These are phyloP conservation scores for Scytalidium sp. DNA, from an alignment of 2,329 filamentous ascomycete genomes.

Conservation along the genomic window DNA sequence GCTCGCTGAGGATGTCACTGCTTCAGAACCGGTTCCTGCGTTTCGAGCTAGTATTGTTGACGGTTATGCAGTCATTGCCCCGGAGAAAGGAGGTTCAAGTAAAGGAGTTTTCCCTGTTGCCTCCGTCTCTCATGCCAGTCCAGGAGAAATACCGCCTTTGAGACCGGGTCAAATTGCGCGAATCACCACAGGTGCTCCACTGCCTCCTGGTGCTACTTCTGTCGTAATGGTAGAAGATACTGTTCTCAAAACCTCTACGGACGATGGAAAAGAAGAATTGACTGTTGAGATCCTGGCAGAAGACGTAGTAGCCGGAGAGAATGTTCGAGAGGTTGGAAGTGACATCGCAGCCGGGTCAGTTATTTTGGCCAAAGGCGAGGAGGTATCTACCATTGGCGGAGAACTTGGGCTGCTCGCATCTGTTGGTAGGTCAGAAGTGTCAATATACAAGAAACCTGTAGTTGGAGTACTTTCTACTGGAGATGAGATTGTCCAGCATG, in stretches of 20 bases:
- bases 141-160: slow-evolving; percentile 62
- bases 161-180: slow-evolving; percentile 75
- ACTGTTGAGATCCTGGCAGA: slow-evolving; percentile 83
- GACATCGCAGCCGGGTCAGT: slow-evolving; percentile 69
- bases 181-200: slow-evolving; percentile 90
- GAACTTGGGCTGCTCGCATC: slow-evolving; percentile 89
- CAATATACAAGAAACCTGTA: slow-evolving; percentile 71
- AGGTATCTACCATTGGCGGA: slow-evolving; percentile 83
- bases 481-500: slow-evolving; percentile 84
- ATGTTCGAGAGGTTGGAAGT: slow-evolving; percentile 87
- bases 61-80: slow-evolving; percentile 82
- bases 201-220: slow-evolving; percentile 83
- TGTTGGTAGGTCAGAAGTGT: slow-evolving; percentile 70
- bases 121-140: slow-evolving; percentile 80
- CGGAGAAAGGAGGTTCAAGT: slow-evolving; percentile 54
- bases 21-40: slow-evolving; percentile 81
- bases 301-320: slow-evolving; percentile 73
- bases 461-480: slow-evolving; percentile 91
- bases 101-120: slow-evolving; percentile 84
- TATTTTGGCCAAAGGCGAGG: slow-evolving; percentile 74
- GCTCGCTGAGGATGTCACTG: slow-evolving; percentile 77
- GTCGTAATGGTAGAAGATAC: slow-evolving; percentile 99
- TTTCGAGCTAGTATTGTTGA: slow-evolving; percentile 97
- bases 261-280: slow-evolving; percentile 79
- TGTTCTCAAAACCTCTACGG: slow-evolving; percentile 67